Evolutionary conservation across 2,329 filamentous ascomycete species (phyloP).

Genomic region (Fusarium sambucinum): DNA sequence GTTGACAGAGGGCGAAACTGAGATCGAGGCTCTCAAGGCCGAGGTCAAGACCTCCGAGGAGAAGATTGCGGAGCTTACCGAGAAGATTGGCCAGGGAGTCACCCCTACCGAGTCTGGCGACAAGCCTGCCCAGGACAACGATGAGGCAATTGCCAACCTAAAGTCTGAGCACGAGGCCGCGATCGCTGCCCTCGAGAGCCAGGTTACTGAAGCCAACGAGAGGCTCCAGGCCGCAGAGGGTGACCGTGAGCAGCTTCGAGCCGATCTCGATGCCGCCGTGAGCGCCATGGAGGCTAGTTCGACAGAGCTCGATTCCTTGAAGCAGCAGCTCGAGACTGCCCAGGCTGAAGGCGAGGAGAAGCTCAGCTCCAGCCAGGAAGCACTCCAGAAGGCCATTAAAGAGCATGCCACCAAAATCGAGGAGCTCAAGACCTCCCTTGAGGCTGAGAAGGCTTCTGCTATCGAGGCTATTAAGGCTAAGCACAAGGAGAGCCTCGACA

Average conservation of each 20-base stretch:
- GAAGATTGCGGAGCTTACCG: conserved; percentile 66
- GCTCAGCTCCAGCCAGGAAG: conserved; percentile 50
- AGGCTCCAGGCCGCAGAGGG: conserved; percentile 65
- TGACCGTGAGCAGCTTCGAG: conserved; percentile 64
- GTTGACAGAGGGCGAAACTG: conserved; percentile 67
- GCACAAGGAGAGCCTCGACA: conserved; percentile 63
- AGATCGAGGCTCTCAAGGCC: conserved; percentile 68
- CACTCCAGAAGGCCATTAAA: conserved; percentile 55
- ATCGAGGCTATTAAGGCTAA: conserved; percentile 65
- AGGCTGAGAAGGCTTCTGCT: conserved; percentile 62
- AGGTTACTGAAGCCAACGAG: conserved; percentile 62
- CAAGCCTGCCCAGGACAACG: conserved; percentile 58
- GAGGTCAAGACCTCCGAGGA: conserved; percentile 68
- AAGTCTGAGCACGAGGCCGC: conserved; percentile 64
- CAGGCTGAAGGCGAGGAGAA: conserved; percentile 53
- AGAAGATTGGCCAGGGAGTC: conserved; percentile 61
- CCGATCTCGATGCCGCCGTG: conserved; percentile 62
- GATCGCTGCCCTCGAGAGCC: conserved; percentile 60
- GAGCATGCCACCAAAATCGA: conserved; percentile 65
- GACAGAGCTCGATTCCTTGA: conserved; percentile 61
- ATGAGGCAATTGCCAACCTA: conserved; percentile 59
- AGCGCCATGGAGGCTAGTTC: conserved; percentile 63
- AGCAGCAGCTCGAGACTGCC: conserved; percentile 62
- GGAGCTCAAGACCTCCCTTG: conserved; percentile 62
- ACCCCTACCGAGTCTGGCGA: conserved; percentile 56